Percentiles rank a stretch among this genome's conserved stretches.
Conservation (phyloP, 2,329 filamentous ascomycete genomes). For the Paecilomyces dactylethromorphus region DNA sequence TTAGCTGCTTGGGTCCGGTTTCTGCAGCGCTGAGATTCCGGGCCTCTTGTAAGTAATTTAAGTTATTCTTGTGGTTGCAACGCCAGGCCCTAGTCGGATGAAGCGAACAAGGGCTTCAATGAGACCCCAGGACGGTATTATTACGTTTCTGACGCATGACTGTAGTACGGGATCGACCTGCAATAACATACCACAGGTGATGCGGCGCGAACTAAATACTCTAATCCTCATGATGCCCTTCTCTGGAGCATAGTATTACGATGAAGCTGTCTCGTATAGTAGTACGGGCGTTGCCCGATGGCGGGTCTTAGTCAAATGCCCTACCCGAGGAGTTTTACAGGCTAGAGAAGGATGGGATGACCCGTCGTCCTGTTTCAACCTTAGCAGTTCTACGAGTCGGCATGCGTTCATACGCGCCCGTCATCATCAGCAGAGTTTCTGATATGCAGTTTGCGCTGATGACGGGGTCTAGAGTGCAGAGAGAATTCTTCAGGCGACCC, state of each 20-base stretch:
- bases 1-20: not conserved
- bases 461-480: not conserved
- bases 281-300: not conserved
- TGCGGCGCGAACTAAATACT: not conserved
- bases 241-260: not conserved
- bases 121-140: not conserved
- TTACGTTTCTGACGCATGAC: not conserved
- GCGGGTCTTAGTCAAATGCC: not conserved
- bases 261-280: not conserved
- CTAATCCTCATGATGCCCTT: not conserved
- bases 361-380: not conserved
- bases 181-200: not conserved
- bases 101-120: not conserved
- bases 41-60: not conserved
- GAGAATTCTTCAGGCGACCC: not conserved
- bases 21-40: not conserved
- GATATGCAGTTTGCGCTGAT: not conserved
- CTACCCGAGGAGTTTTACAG: not conserved
- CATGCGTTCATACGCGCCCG: not conserved
- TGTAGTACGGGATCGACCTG: not conserved
- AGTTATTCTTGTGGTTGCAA: not conserved
- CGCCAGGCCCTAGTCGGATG: not conserved
- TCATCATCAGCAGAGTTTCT: not conserved
- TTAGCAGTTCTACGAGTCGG: not conserved
- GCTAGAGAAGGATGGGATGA: not conserved